Evolutionary conservation across 2,329 filamentous ascomycete species (phyloP).

Genomic region (Penicillium psychrosexuale): DNA sequence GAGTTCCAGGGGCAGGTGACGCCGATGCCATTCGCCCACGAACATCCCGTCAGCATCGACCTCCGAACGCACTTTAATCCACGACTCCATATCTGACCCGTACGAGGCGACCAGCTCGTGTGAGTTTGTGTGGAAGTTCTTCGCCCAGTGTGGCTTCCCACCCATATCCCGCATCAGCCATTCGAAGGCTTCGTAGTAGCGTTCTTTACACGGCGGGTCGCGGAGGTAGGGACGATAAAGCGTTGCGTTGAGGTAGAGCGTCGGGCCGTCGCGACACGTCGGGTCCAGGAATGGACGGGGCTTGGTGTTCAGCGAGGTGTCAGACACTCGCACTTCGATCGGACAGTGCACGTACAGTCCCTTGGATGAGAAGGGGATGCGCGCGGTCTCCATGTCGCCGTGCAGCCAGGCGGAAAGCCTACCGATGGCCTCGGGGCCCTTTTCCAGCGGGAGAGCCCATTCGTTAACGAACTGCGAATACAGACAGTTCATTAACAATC

Average conservation of each 20-base stretch:
- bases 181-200: slow-evolving; percentile 88
- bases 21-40: slow-evolving; percentile 82
- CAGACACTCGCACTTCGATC: slow-evolving; percentile 81
- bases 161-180: slow-evolving; percentile 84
- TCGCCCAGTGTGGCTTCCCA: slow-evolving; percentile 85
- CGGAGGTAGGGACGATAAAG: slow-evolving; percentile 77
- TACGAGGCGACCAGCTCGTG: slow-evolving; percentile 66
- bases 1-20: slow-evolving; percentile 54
- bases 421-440: slow-evolving; percentile 80
- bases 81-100: slow-evolving; percentile 63
- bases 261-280: slow-evolving; percentile 64
- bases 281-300: slow-evolving; percentile 70
- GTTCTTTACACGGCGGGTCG: slow-evolving; percentile 70
- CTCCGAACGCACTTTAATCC: slow-evolving; percentile 64
- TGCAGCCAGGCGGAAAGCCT: slow-evolving; percentile 86
- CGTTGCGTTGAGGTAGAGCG: slow-evolving; percentile 85
- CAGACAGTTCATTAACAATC: slow-evolving; percentile 91
- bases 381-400: slow-evolving; percentile 64
- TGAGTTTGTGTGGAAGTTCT: slow-evolving; percentile 69
- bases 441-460: slow-evolving; percentile 85
- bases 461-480: slow-evolving; percentile 99
- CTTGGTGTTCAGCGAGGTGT: slow-evolving; percentile 55
- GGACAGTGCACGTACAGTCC: slow-evolving; percentile 84
- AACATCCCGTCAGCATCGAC: slow-evolving; percentile 83
- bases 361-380: slow-evolving; percentile 76